Evolutionary conservation across 768 basidiomycete species (phyloP), one percentile per base, ranked within the genome.

Genomic region (Amanita inopinata): DNA sequence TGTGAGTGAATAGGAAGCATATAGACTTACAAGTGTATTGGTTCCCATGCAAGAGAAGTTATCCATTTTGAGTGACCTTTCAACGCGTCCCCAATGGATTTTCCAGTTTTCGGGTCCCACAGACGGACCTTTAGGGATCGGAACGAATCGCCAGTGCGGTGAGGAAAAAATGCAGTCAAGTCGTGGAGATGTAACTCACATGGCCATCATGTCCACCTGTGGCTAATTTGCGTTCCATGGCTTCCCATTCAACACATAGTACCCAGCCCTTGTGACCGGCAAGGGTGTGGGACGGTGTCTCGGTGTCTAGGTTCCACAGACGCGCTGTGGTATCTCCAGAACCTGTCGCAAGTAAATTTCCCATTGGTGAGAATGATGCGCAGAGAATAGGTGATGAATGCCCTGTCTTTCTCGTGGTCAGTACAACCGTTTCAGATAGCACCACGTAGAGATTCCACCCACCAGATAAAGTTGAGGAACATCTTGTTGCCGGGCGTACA

Each of bases 11-110:
- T 22, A 34, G 32, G 36, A 10, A 10, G 48, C 28, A 43, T 18
- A 34, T 5, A 20, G 27, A 63, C 80, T 50, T 52, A 91, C 83
- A 96, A 67, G 60, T 97, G 94, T 35, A 92, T 80, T 4, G 96
- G 94, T 57, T 98, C 96, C 90, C 93, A 98, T 27, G 91, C 75
- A 17, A 99, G 71, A 11, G 86, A 86, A 3, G 85, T 98, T 46
- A 98, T 81, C 91, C 93, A 97, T 66, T 98, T 97, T 20, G 87
- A 71, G 55, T 99, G 96, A 0, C 96, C 94, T 54, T 80, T 86
- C 51, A 98, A 63, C 0, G 87, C 87, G 42, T 92, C 86, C 5
- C 94, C 92, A 14, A 88, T 70, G 0, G 88, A 69, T 54, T 89
- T 89, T 19, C 96, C 93, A 0, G 83, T 83, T 56, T 83, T 87